Evolutionary conservation across 345 rosid genomes (phyloP).

Genomic region (Eucalyptus guilfoylei): DNA sequence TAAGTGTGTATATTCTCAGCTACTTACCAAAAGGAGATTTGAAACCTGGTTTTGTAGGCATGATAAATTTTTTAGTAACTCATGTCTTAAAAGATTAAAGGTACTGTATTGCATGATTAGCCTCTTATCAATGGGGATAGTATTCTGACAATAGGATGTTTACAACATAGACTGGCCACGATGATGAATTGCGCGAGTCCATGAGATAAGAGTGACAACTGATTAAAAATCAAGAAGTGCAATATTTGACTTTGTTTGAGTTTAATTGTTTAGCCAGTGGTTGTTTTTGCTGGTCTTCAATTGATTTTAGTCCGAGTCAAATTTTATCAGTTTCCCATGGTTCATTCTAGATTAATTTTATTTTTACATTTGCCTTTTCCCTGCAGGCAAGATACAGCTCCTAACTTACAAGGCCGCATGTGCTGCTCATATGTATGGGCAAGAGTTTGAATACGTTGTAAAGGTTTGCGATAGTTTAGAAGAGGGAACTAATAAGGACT

Average conservation of each 20-base stretch:
- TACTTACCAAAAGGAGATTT: background rate
- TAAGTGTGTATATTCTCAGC: background rate
- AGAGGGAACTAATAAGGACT: conserved; percentile 10
- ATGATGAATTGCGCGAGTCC: background rate
- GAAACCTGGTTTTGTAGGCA: background rate
- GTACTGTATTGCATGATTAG: background rate
- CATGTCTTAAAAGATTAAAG: background rate
- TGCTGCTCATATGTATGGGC: conserved; percentile 58
- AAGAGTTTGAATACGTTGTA: conserved; percentile 31
- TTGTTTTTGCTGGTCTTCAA: background rate
- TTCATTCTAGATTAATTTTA: background rate
- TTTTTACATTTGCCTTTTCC: background rate
- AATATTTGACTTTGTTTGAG: background rate
- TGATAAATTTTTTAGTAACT: background rate
- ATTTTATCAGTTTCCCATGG: background rate
- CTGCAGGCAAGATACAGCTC: conserved; percentile 37
- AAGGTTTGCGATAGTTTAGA: conserved; percentile 12
- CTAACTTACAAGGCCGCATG: conserved; percentile 67
- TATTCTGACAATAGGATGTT: background rate
- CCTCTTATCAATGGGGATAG: background rate
- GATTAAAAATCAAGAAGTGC: background rate
- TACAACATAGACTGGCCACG: background rate
- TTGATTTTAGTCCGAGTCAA: background rate
- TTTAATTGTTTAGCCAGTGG: background rate
- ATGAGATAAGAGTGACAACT: background rate